Conservation (phyloP, 805 yeast species). For the Torulaspora microellipsoides region DNA sequence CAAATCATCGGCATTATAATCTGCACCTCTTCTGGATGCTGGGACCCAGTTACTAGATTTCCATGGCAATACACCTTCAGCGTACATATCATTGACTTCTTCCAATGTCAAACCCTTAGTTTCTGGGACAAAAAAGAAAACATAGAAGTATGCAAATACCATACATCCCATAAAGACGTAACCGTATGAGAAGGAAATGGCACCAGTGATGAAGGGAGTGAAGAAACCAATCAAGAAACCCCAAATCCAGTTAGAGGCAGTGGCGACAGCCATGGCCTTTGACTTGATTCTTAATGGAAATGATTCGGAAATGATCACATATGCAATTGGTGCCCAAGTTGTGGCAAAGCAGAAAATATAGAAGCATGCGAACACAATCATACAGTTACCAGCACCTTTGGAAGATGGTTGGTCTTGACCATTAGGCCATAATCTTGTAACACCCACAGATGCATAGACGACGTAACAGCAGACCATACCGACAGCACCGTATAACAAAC, state of each 20-base stretch:
- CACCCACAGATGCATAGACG: slow-evolving; percentile 60
- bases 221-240: slow-evolving; percentile 65
- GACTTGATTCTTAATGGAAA: slow-evolving; percentile 70
- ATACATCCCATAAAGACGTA: slow-evolving; percentile 59
- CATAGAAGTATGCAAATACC: slow-evolving; percentile 56
- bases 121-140: slow-evolving; percentile 68
- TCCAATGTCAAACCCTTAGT: slow-evolving; percentile 79
- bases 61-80: slow-evolving; percentile 43
- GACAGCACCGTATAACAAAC: slow-evolving; percentile 45
- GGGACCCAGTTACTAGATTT: slow-evolving; percentile 51
- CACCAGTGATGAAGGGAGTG: slow-evolving; percentile 67
- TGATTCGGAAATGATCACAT: slow-evolving; percentile 63
- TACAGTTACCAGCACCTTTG: slow-evolving; percentile 59
- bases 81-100: slow-evolving; percentile 67
- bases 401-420: slow-evolving; percentile 35
- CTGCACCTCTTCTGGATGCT: slow-evolving; percentile 36
- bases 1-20: slow-evolving; percentile 28
- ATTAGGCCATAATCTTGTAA: slow-evolving; percentile 41
- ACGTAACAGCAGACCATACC: slow-evolving; percentile 47
- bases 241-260: slow-evolving; percentile 65
- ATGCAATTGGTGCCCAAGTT: slow-evolving; percentile 74
- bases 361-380: slow-evolving; percentile 69
- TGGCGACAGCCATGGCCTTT: slow-evolving; percentile 54
- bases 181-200: slow-evolving; percentile 70
- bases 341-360: slow-evolving; percentile 72